Evolutionary conservation across 2,329 filamentous ascomycete genomes (phyloP), one percentile per base, ranked within the genome.

Genomic region (Trichoderma oligosporum): DNA sequence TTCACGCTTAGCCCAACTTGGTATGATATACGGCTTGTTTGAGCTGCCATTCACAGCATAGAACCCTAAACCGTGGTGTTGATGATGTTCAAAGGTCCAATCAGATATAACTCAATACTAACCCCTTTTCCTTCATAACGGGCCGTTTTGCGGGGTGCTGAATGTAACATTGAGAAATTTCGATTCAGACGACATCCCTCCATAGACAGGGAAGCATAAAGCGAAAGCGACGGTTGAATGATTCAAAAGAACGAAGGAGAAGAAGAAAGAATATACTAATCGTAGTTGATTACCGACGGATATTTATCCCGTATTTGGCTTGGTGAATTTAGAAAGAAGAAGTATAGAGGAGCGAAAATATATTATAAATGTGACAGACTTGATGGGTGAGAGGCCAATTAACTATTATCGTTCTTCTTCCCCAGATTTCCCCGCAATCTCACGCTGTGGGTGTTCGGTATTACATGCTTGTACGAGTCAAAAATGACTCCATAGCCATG

Each of bases 341-440:
- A 14, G 22, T 20, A 51, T 31, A 11, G 6, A 31, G 27, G 11
- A 11, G 27, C 11, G 11, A 31, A 9, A 49, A 16, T 36, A 14
- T 25, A 4, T 16, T 9, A 35, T 14, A 9, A 52, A 20, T n/a
- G 22, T 35, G 39, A 22, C 27, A 38, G 25, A 52, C 3, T 18
- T 2, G 4, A 24, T 27, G 24, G 20, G 31, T 25, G 33, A 16
- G 35, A 39, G 2, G 4, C 16, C 8, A 38, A 46, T 29, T 46
- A n/a, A 53, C 8, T 52, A 12, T 25, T 31, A 25, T 38, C n/a
- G n/a, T n/a, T n/a, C 39, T 29, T 39, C 24, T 53, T 45, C 41
- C 52, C 52, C 52, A 22, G 52, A 55, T 46, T 55, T 20, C 47
- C 51, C 52, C 41, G 52, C 52, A 55, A 45, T 22, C 22, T 22